A percentile compares a stretch with the other conserved stretches of the same genome.
Conservation (phyloP, 2,329 filamentous ascomycete genomes). For the Alternaria longipes region DNA sequence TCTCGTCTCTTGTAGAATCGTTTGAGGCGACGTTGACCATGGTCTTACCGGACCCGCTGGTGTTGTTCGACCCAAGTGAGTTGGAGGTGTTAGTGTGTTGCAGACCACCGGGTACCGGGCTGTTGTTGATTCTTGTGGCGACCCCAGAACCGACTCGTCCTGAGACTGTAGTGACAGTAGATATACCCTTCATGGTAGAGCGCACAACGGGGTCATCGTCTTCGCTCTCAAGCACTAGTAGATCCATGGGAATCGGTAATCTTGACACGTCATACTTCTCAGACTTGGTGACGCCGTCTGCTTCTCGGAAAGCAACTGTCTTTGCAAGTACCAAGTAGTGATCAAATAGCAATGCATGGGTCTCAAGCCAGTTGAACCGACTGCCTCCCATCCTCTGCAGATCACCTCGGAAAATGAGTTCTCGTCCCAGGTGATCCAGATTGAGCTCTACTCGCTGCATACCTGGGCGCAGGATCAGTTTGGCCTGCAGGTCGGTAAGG, state of each 20-base stretch:
- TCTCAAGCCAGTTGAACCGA: slow-evolving; percentile 92
- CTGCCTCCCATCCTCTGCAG: slow-evolving; percentile 88
- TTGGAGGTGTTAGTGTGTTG: slow-evolving; percentile 74
- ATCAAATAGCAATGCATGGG: slow-evolving; percentile 92
- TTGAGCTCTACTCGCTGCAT: slow-evolving; percentile 88
- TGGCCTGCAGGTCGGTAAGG: slow-evolving; percentile 82
- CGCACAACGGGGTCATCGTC: slow-evolving; percentile 92
- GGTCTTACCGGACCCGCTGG: slow-evolving; percentile 62
- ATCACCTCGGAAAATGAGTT: slow-evolving; percentile 88
- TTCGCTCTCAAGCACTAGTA: slow-evolving; percentile 89
- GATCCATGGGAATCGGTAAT: slow-evolving; percentile 94
- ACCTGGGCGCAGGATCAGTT: slow-evolving; percentile 83
- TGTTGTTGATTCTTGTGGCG: slow-evolving; percentile 58
- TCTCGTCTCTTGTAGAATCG: slow-evolving; percentile 71
- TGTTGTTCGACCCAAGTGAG: slow-evolving; percentile 60
- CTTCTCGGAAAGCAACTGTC: slow-evolving; percentile 72
- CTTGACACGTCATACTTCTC: slow-evolving; percentile 92
- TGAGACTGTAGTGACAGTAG: slow-evolving; percentile 65
- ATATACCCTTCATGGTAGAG: slow-evolving; percentile 73
- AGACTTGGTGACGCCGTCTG: slow-evolving; percentile 76
- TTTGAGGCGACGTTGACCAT: slow-evolving; percentile 59
- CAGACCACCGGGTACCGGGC: slow-evolving; percentile 60
- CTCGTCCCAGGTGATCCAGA: slow-evolving; percentile 89
- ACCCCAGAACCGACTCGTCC: slow-evolving; percentile 58
- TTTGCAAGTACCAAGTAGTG: slow-evolving; percentile 96